phyloP scores from a whole-genome alignment of 129 eudicot species.

The Flaveria trinervia region DNA sequence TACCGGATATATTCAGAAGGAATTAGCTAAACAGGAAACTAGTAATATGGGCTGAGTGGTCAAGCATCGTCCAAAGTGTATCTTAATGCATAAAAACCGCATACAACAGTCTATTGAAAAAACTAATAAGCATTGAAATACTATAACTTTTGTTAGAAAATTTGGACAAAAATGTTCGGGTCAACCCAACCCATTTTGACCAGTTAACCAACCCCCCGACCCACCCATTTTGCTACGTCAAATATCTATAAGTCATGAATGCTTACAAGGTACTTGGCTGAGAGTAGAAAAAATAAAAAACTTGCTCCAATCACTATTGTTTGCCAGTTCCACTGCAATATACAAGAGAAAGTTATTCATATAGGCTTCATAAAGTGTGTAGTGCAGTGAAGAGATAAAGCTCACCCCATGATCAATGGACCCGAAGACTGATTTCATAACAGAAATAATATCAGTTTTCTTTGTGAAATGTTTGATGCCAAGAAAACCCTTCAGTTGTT shows the following conservation, averaged over 20 bases:
- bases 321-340: constrained; percentile 94
- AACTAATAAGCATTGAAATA: neutral
- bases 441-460: constrained; percentile 68
- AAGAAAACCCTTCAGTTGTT: constrained; percentile 84
- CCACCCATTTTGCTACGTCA: neutral
- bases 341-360: constrained; percentile 7
- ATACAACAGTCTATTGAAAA: neutral
- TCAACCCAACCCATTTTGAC: neutral
- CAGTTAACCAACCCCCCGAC: neutral
- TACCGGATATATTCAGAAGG: neutral
- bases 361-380: neutral
- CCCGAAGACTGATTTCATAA: constrained; percentile 62
- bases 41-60: neutral
- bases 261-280: constrained; percentile 73
- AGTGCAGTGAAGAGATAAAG: constrained; percentile 14
- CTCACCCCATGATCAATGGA: constrained; percentile 77
- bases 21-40: neutral
- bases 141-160: neutral
- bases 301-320: constrained; percentile 77
- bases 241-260: neutral
- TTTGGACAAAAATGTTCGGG: neutral
- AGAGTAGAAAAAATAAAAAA: constrained; percentile 65
- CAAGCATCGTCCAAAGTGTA: neutral
- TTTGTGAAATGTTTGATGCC: constrained; percentile 80
- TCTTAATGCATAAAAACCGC: neutral